These are phyloP conservation scores for Fusarium xyrophilum DNA, from an alignment of 2,329 filamentous ascomycete species.

Conservation along the genomic window DNA sequence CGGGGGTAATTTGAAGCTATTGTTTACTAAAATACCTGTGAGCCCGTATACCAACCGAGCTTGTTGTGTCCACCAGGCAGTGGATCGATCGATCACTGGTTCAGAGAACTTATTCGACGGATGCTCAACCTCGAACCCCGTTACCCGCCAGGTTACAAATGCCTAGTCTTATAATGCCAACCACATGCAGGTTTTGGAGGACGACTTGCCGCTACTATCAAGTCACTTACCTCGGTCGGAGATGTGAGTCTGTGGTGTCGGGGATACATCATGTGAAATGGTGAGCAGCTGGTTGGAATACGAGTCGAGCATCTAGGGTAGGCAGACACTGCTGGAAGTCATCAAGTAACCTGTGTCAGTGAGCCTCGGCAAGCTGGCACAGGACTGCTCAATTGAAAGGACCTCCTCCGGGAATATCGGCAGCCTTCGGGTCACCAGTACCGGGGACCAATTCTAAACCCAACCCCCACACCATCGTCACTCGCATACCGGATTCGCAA, in stretches of 20 bases:
- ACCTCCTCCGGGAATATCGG: constrained; percentile 30
- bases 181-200: not conserved
- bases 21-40: not conserved
- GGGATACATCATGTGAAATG: not conserved
- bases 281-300: not conserved
- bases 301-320: constrained; percentile 32
- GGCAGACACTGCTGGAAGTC: not conserved
- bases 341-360: constrained; percentile 29
- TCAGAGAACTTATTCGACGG: not conserved
- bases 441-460: constrained; percentile 40
- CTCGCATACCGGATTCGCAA: constrained; percentile 39
- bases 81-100: not conserved
- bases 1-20: constrained; percentile 5
- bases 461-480: constrained; percentile 40
- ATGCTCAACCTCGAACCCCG: not conserved
- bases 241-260: not conserved
- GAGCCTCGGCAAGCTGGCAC: constrained; percentile 12
- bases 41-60: constrained; percentile 7
- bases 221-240: not conserved
- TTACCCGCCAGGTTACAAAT: not conserved
- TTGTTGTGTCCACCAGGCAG: not conserved
- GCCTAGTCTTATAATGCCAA: not conserved
- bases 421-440: constrained; percentile 22
- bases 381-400: constrained; percentile 36
- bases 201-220: not conserved